Percentiles rank a stretch among this genome's conserved stretches.
Evolutionary conservation across 176 grass and related monocot species (phyloP).

Genomic region (Puccinellia tenuiflora): DNA sequence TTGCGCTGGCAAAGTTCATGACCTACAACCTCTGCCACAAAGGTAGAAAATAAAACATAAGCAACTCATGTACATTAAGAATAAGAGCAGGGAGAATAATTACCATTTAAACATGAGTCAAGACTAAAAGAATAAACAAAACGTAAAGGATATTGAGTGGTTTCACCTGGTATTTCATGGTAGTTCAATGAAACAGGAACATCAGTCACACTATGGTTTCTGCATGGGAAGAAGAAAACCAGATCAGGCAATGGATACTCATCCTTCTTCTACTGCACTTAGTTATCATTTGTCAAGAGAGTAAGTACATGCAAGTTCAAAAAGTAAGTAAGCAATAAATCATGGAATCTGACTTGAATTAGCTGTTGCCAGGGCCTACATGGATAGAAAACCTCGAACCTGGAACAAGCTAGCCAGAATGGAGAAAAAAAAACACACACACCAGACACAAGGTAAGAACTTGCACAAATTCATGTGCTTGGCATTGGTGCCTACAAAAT

Average conservation of each 20-base stretch:
- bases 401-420: neutral
- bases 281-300: neutral
- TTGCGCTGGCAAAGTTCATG: slow-evolving; percentile 40
- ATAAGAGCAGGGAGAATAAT: neutral
- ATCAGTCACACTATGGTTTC: neutral
- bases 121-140: neutral
- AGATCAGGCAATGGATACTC: neutral
- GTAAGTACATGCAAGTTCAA: neutral
- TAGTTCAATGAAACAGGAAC: slow-evolving; percentile 15
- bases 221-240: neutral
- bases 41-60: neutral
- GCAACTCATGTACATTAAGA: neutral
- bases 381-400: neutral
- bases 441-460: neutral
- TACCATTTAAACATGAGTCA: slow-evolving; percentile 1
- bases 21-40: slow-evolving; percentile 31
- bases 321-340: neutral
- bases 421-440: neutral
- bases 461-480: neutral
- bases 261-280: neutral
- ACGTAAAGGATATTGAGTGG: neutral
- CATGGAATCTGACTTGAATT: neutral
- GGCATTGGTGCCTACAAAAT: neutral
- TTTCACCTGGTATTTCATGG: slow-evolving; percentile 20
- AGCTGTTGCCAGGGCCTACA: neutral